Evolutionary conservation across 306 rosid species (phyloP), one percentile per base, ranked within the genome.

Genomic region (Potentilla sterilis): DNA sequence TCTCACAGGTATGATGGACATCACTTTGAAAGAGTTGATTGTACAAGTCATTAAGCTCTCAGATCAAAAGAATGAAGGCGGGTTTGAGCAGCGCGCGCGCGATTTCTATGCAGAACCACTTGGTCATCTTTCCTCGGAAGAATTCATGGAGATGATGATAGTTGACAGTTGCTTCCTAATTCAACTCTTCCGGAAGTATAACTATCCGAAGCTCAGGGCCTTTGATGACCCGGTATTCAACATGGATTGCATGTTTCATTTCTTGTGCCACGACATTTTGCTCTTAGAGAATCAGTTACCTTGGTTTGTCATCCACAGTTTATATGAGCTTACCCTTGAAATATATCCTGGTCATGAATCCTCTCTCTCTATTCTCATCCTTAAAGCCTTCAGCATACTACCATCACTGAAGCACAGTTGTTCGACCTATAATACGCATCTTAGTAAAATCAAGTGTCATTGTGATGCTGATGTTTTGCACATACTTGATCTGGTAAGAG

Each of bases 161-260:
- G 46, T 73, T 42, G 85, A 77, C 14, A 79, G 76, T 19, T 81
- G 85, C 76, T 81, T 81, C 66, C 9, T 81, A 11, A 3, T 81
- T 6, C 70, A 81, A 67, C 52, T 81, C 3, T 72, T 81, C 15
- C 77, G 78, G 7, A 81, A 76, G 74, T 8, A 28, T 38, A 47
- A 38, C 5, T 0, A 42, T 51, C 1, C 54, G 0, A 0, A 3
- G 8, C 77, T 42, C 9, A 41, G 0, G 37, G 24, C 11, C 1
- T 0, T 1, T 10, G 43, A 67, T 43, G 81, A 81, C 46, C 79
- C 69, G 0, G 10, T 77, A 3, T 81, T 81, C 68, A 32, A 22
- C 11, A 76, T 73, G 71, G 64, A 76, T 7, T 76, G 75, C 51
- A 44, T 76, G 69, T 58, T 13, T 12, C 1, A 37, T 37, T 37